Conservation (phyloP, 1,284 basidiomycete genomes). For the Heterobasidion irregulare region DNA sequence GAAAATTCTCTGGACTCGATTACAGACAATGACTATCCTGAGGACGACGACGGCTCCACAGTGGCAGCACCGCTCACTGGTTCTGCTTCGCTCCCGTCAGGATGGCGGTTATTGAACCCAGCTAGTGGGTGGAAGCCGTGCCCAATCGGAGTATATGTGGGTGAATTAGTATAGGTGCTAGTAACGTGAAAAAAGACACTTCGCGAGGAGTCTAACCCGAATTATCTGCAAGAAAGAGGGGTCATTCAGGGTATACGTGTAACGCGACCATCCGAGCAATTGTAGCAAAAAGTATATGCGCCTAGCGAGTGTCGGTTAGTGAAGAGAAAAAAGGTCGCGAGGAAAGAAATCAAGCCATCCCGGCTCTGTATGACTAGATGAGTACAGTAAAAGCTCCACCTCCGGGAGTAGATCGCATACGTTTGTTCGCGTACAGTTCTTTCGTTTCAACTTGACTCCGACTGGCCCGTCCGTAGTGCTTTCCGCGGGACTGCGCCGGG, state of each 20-base stretch:
- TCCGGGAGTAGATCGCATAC: no score
- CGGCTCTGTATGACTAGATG: no score
- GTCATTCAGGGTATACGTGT: no score
- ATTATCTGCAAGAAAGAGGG: not conserved
- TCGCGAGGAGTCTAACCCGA: not conserved
- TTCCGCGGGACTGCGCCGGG: slow-evolving; percentile 7
- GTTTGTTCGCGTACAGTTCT: no score
- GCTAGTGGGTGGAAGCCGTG: slow-evolving; percentile 46
- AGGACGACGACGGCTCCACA: no score
- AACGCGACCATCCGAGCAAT: no score
- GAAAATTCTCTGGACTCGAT: not conserved
- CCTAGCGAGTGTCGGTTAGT: no score
- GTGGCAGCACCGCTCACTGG: not conserved
- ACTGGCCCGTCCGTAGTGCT: not conserved
- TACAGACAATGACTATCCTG: not conserved
- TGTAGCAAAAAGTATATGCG: no score
- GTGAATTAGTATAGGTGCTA: not conserved
- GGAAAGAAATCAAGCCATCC: no score
- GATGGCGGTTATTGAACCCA: slow-evolving; percentile 43
- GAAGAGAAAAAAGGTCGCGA: no score
- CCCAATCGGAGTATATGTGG: slow-evolving; percentile 51
- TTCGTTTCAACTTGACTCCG: not conserved
- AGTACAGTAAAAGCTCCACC: no score
- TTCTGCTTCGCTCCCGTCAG: slow-evolving; percentile 18
- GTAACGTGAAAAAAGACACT: no score